Conservation (phyloP, 2,329 filamentous ascomycete species). For the Pestalotiopsis sp. region DNA sequence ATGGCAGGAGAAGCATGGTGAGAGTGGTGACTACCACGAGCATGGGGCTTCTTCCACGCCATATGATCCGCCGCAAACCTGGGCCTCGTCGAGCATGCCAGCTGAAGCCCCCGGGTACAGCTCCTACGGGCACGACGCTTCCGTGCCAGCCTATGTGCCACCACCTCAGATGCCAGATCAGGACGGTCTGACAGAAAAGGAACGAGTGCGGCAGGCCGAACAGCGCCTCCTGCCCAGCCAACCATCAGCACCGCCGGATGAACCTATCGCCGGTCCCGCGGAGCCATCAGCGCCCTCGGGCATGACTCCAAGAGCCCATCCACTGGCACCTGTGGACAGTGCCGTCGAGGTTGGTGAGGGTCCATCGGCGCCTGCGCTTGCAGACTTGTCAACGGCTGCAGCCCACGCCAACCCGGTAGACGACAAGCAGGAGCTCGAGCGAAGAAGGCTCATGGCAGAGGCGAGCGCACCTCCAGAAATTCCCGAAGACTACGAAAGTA, state of each 20-base stretch:
- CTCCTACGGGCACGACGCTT: constrained; percentile 29
- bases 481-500: constrained; percentile 46
- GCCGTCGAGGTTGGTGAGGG: constrained; percentile 24
- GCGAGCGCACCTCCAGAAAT: constrained; percentile 50
- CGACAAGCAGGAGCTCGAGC: constrained; percentile 71
- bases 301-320: neutral
- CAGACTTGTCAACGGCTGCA: constrained; percentile 36
- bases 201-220: constrained; percentile 75
- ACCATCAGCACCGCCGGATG: constrained; percentile 49
- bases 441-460: constrained; percentile 50
- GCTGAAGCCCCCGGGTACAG: constrained; percentile 34
- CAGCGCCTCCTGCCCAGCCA: constrained; percentile 78
- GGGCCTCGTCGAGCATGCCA: constrained; percentile 26
- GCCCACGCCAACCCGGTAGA: constrained; percentile 46
- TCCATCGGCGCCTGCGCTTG: constrained; percentile 47
- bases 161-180: constrained; percentile 62
- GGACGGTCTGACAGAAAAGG: constrained; percentile 74
- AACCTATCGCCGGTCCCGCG: constrained; percentile 42
- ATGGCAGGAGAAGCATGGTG: constrained; percentile 32
- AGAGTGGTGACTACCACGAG: constrained; percentile 23
- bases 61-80: constrained; percentile 22
- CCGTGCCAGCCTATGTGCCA: constrained; percentile 53
- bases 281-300: constrained; percentile 25
- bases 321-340: neutral
- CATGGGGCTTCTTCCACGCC: constrained; percentile 10